Percentiles rank a stretch among this genome's conserved stretches.
Conservation (phyloP, 2,329 filamentous ascomycete species). For the Fusarium anthophilum region DNA sequence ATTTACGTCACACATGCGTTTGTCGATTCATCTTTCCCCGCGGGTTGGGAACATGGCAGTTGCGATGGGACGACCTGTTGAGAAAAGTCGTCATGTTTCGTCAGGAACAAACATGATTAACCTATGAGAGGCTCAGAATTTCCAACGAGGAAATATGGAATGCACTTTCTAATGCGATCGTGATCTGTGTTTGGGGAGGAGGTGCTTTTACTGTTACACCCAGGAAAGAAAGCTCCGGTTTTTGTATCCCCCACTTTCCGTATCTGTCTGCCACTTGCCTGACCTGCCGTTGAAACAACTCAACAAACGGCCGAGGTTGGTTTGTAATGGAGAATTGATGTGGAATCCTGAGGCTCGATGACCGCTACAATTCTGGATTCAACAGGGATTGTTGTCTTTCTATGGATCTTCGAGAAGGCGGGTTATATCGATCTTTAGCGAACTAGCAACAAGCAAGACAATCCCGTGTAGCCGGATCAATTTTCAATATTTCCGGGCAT, state of each 20-base stretch:
- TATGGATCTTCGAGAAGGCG: not conserved
- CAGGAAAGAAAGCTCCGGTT: conserved; percentile 17
- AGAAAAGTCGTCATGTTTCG: conserved; percentile 22
- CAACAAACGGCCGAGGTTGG: not conserved
- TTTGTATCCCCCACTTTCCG: conserved; percentile 6
- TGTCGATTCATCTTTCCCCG: not conserved
- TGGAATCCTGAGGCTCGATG: conserved; percentile 23
- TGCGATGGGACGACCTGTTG: not conserved
- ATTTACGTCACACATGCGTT: conserved; percentile 38
- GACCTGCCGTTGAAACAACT: not conserved
- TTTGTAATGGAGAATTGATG: conserved; percentile 18
- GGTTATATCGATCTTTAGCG: not conserved
- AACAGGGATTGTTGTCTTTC: not conserved
- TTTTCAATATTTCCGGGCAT: conserved; percentile 7
- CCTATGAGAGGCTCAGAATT: conserved; percentile 11
- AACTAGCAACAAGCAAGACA: not conserved
- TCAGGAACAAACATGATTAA: not conserved
- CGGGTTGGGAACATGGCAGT: not conserved
- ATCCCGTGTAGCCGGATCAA: not conserved
- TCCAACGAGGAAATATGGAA: not conserved
- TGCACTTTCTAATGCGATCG: not conserved
- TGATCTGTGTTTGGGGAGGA: not conserved
- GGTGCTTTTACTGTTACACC: not conserved
- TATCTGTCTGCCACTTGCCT: not conserved
- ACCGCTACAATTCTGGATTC: conserved; percentile 4